These are phyloP conservation scores for Neofusicoccum laricinum DNA, from an alignment of 2,329 filamentous ascomycete genomes.

Conservation along the genomic window DNA sequence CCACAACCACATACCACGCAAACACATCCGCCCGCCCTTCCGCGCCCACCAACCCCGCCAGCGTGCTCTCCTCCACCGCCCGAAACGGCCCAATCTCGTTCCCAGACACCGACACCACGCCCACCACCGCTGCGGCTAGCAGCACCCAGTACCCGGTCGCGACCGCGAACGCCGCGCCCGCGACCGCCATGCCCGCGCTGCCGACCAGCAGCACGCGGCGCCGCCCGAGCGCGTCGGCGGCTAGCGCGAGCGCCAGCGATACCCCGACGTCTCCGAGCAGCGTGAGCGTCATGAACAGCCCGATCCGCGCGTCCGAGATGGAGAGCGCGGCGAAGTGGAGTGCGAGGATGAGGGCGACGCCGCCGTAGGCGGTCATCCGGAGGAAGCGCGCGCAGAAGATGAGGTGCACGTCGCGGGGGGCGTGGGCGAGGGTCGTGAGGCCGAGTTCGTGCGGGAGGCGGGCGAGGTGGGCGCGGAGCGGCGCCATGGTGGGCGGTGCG, in stretches of 20 bases:
- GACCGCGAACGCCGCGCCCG: conserved; percentile 34
- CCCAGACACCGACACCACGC: conserved; percentile 38
- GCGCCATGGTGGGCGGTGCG: too few species aligned
- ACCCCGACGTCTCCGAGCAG: conserved; percentile 37
- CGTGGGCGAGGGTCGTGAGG: conserved; percentile 29
- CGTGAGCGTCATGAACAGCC: conserved; percentile 41
- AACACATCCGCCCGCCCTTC: conserved; percentile 34
- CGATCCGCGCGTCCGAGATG: conserved; percentile 36
- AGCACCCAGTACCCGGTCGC: conserved; percentile 31
- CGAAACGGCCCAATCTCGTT: conserved; percentile 42
- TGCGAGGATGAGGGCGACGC: conserved; percentile 35
- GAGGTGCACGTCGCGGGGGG: conserved; percentile 36
- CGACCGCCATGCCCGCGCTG: conserved; percentile 32
- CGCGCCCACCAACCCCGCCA: conserved; percentile 35
- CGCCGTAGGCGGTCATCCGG: conserved; percentile 37
- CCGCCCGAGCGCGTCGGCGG: conserved; percentile 36
- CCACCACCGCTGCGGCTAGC: conserved; percentile 34
- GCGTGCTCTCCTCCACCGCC: conserved; percentile 38
- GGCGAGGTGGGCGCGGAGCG: too few species aligned
- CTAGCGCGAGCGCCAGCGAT: conserved; percentile 35
- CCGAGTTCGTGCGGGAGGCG: conserved; percentile 22
- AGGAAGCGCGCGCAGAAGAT: conserved; percentile 36
- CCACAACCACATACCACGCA: conserved; percentile 40
- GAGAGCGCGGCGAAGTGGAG: conserved; percentile 34
- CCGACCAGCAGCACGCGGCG: conserved; percentile 33